These are phyloP conservation scores for Pichia occidentalis DNA, from an alignment of 805 yeast species.

Conservation along the genomic window DNA sequence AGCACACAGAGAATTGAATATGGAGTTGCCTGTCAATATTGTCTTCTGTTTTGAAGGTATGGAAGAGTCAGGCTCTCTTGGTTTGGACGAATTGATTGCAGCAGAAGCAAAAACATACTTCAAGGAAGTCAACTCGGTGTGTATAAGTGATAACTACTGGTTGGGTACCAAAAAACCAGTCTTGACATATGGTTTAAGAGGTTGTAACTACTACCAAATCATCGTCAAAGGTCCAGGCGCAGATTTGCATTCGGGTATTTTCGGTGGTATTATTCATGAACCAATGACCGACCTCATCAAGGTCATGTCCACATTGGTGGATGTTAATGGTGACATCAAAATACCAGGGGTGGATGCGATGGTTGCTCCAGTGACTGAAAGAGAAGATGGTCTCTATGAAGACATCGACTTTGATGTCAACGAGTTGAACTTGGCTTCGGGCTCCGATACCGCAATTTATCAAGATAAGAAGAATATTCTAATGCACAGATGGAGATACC, in stretches of 20 bases:
- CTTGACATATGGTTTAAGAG: slow-evolving; percentile 94
- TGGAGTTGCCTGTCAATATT: slow-evolving; percentile 90
- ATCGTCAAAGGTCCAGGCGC: slow-evolving; percentile 87
- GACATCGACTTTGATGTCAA: slow-evolving; percentile 76
- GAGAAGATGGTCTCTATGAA: slow-evolving; percentile 74
- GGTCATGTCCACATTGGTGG: slow-evolving; percentile 72
- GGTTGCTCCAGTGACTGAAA: slow-evolving; percentile 88
- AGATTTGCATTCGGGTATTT: slow-evolving; percentile 94
- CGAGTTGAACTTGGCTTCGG: slow-evolving; percentile 84
- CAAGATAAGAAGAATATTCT: slow-evolving; percentile 75
- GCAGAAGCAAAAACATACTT: slow-evolving; percentile 75
- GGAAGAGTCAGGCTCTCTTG: slow-evolving; percentile 97
- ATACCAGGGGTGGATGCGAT: slow-evolving; percentile 87
- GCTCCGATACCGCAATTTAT: slow-evolving; percentile 77
- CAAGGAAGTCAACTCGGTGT: slow-evolving; percentile 86
- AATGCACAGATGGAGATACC: slow-evolving; percentile 99
- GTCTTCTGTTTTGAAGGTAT: slow-evolving; percentile 95
- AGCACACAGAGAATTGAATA: slow-evolving; percentile 79
- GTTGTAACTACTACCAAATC: slow-evolving; percentile 88
- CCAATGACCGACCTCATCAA: slow-evolving; percentile 92
- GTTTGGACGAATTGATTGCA: slow-evolving; percentile 77
- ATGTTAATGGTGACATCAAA: slow-evolving; percentile 71
- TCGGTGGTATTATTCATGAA: slow-evolving; percentile 96
- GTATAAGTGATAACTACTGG: slow-evolving; percentile 98
- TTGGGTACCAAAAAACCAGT: slow-evolving; percentile 96